Conservation (phyloP, 805 yeast species). For the Maudiozyma saulgeensis region DNA sequence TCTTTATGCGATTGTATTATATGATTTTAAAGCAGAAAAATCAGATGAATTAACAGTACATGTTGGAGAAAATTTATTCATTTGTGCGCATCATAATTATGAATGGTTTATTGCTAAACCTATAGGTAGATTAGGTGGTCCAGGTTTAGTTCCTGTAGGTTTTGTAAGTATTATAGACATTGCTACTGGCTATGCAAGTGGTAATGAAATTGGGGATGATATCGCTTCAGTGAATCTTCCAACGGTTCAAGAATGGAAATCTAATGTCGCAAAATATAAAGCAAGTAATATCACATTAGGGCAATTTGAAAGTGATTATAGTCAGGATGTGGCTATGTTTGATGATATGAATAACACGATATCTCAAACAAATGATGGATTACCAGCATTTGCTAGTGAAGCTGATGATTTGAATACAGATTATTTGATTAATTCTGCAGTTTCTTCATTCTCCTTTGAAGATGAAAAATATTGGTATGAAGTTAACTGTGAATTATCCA, state of each 20-base stretch:
- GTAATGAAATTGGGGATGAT: conserved; percentile 44
- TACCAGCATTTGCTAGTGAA: not conserved
- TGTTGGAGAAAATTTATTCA: conserved; percentile 81
- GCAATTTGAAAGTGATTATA: conserved; percentile 34
- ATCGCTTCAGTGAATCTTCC: conserved; percentile 69
- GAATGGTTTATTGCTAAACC: conserved; percentile 99
- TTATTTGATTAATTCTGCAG: conserved; percentile 42
- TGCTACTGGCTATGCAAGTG: conserved; percentile 49
- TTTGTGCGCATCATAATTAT: conserved; percentile 91
- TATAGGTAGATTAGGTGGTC: conserved; percentile 89
- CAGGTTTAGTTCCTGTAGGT: conserved; percentile 89
- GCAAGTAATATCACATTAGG: conserved; percentile 78
- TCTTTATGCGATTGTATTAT: conserved; percentile 76
- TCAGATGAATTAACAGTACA: conserved; percentile 76
- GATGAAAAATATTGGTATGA: conserved; percentile 87
- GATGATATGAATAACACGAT: not conserved
- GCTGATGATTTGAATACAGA: conserved; percentile 6
- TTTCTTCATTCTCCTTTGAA: conserved; percentile 70
- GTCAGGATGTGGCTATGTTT: conserved; percentile 3
- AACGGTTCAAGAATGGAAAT: conserved; percentile 93
- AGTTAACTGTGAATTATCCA: conserved; percentile 53
- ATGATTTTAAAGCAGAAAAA: conserved; percentile 69
- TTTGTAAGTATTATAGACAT: conserved; percentile 82
- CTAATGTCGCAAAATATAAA: conserved; percentile 80
- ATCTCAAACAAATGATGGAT: not conserved